Evolutionary conservation across 352 stramenopile genomes (phyloP), one percentile per base, ranked within the genome.

Genomic region (Pythium plurisporium): DNA sequence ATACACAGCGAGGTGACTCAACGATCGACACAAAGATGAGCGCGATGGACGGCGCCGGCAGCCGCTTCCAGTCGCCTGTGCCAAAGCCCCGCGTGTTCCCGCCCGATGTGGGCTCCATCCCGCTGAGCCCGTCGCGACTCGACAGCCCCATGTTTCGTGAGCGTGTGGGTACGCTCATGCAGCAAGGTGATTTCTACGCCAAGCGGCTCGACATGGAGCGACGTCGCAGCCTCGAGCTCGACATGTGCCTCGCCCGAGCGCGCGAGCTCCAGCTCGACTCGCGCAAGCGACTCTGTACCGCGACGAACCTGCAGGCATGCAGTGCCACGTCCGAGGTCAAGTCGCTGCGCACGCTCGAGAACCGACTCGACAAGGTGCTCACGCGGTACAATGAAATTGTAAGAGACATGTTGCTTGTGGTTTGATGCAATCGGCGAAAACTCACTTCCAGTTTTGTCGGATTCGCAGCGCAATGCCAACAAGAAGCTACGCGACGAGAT

Each of bases 351-450:
- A 88, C 72, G n/a, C 67, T 94, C 5, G 83, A 94, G 53, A 94
- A 91, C 50, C 81, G 78, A 8, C 65, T 94, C 10, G 82, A 94
- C 52, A 90, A 94, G 38, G 79, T 91, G 38, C 67, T 94, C n/a
- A 91, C 81, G 11, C 76, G 80, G 10, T 89, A 87, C 72, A 91
- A 94, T 55, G 79, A 94, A 65, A 75, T 89, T 37, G 70, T 85
- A 58, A 25, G 62, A 59, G 20, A 0, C 38, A 15, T 26, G n/a
- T 54, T 46, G 25, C 19, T 33, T 48, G 27, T 1, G n/a, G n/a
- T n/a, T n/a, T n/a, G n/a, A n/a, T n/a, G n/a, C n/a, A n/a, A n/a
- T n/a, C n/a, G n/a, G n/a, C n/a, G n/a, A n/a, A n/a, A n/a, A n/a
- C n/a, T n/a, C n/a, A n/a, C n/a, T n/a, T n/a, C n/a, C n/a, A n/a